phyloP scores from a whole-genome alignment of 192 early-diverging fungal genomes.

The Entomortierella chlamydospora region DNA sequence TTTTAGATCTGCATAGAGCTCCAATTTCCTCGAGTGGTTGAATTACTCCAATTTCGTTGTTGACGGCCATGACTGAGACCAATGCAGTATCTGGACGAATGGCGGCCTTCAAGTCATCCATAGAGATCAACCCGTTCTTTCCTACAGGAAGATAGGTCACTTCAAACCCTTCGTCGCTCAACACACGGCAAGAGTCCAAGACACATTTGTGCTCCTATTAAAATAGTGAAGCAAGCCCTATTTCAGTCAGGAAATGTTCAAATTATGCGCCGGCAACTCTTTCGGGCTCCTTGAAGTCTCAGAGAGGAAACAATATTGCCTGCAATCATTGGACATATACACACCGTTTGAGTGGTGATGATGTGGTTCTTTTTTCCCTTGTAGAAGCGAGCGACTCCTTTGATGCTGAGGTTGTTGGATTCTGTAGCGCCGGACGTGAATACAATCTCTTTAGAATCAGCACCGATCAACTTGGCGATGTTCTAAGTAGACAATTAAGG shows the following conservation, averaged over 20 bases:
- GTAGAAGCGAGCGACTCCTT: constrained; percentile 96
- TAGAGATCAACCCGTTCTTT: constrained; percentile 84
- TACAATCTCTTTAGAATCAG: constrained; percentile 96
- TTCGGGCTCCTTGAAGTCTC: too few relatives aligned
- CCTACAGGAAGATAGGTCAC: constrained; percentile 94
- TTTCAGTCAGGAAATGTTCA: too few relatives aligned
- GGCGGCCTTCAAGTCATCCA: constrained; percentile 82
- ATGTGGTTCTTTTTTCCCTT: constrained; percentile 94
- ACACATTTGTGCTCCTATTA: constrained; percentile 96
- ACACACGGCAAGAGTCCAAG: constrained; percentile 94
- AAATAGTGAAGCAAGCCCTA: constrained; percentile 6
- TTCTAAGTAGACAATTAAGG: constrained; percentile 61
- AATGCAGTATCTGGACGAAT: constrained; percentile 92
- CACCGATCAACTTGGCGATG: constrained; percentile 87
- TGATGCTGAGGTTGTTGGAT: constrained; percentile 94
- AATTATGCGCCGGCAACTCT: too few relatives aligned
- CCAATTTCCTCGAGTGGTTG: constrained; percentile 95
- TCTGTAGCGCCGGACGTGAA: constrained; percentile 98
- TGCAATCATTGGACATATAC: neutral
- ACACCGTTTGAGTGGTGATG: constrained; percentile 92
- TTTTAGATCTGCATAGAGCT: constrained; percentile 83
- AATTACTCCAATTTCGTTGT: constrained; percentile 98
- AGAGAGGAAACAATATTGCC: too few relatives aligned
- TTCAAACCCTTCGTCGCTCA: constrained; percentile 95
- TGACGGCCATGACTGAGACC: constrained; percentile 97